A percentile compares a stretch with the other conserved stretches of the same genome.
Evolutionary conservation across 163 green algal genomes (phyloP).

Genomic region (Chloromonas sp.): DNA sequence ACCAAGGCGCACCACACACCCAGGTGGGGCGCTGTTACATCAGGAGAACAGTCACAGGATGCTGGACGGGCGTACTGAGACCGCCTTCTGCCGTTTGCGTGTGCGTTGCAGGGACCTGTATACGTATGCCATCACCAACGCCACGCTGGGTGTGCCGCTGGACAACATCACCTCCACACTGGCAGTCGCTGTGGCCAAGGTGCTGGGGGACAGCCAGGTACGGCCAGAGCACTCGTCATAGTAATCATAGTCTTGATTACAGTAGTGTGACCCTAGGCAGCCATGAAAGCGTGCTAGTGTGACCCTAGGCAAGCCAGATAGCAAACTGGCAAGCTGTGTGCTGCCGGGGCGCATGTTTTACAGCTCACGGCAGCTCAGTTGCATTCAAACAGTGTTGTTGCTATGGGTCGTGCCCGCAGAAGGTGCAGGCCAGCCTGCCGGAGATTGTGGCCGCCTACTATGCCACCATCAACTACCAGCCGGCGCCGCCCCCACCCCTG

Average conservation of each 20-base stretch:
- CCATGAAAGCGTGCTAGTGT: too few relatives aligned
- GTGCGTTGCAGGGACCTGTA: background rate
- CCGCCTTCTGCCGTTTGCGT: too few relatives aligned
- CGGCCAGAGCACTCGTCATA: too few relatives aligned
- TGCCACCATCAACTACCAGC: conserved; percentile 14
- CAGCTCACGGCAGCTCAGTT: background rate
- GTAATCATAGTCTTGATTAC: too few relatives aligned
- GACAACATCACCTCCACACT: background rate
- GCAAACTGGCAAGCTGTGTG: too few relatives aligned
- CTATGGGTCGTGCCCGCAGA: background rate
- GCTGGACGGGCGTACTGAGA: too few relatives aligned
- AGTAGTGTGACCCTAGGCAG: too few relatives aligned
- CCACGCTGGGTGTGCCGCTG: background rate
- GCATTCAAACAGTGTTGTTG: background rate
- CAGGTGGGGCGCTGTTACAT: too few relatives aligned
- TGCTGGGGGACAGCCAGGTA: conserved; percentile 11
- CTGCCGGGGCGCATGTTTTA: too few relatives aligned
- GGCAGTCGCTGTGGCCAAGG: conserved; percentile 4
- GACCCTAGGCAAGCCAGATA: too few relatives aligned
- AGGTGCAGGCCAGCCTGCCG: conserved; percentile 12
- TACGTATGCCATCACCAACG: background rate
- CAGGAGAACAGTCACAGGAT: too few relatives aligned
- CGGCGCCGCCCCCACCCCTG: background rate
- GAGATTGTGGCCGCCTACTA: conserved; percentile 15
- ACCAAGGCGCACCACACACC: too few relatives aligned